Evolutionary conservation across 768 basidiomycete genomes (phyloP).

Genomic region (Amanita muscaria): DNA sequence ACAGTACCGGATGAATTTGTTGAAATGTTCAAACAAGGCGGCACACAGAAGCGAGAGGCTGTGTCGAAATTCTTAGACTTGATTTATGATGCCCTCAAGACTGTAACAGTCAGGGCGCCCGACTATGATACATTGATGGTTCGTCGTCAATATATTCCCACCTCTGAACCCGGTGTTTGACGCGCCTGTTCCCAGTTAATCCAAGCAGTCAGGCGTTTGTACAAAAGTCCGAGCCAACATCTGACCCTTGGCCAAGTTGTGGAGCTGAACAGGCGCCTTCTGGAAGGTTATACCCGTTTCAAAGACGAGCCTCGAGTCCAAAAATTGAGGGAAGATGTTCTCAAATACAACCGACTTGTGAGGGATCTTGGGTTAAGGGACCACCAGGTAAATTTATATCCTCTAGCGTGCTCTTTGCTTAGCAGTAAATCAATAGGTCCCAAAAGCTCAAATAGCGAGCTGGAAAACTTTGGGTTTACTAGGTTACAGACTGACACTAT

Average conservation of each 20-base stretch:
- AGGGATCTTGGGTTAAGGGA: slow-evolving; percentile 88
- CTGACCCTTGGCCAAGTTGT: slow-evolving; percentile 93
- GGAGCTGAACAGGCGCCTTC: slow-evolving; percentile 84
- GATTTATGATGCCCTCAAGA: slow-evolving; percentile 89
- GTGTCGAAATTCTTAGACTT: slow-evolving; percentile 83
- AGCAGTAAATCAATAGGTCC: slow-evolving; percentile 45
- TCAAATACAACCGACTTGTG: slow-evolving; percentile 83
- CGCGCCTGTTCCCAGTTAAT: slow-evolving; percentile 54
- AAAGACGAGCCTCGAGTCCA: slow-evolving; percentile 87
- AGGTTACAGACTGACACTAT: slow-evolving; percentile 69
- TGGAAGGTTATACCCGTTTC: slow-evolving; percentile 89
- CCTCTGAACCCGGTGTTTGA: background rate
- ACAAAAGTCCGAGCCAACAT: slow-evolving; percentile 91
- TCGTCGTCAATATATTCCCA: slow-evolving; percentile 16
- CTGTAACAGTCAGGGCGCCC: slow-evolving; percentile 90
- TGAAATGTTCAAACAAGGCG: slow-evolving; percentile 87
- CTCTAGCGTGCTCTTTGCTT: background rate
- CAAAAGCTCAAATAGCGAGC: slow-evolving; percentile 72
- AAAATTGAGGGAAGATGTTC: slow-evolving; percentile 67
- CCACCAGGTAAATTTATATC: slow-evolving; percentile 60
- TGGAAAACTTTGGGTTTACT: slow-evolving; percentile 86
- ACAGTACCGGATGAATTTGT: slow-evolving; percentile 88
- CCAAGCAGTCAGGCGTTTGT: slow-evolving; percentile 88
- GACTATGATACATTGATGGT: slow-evolving; percentile 99
- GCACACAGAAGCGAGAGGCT: slow-evolving; percentile 80